These are phyloP conservation scores for Eutypella sp. DNA, from an alignment of 2,329 filamentous ascomycete species.

Conservation along the genomic window DNA sequence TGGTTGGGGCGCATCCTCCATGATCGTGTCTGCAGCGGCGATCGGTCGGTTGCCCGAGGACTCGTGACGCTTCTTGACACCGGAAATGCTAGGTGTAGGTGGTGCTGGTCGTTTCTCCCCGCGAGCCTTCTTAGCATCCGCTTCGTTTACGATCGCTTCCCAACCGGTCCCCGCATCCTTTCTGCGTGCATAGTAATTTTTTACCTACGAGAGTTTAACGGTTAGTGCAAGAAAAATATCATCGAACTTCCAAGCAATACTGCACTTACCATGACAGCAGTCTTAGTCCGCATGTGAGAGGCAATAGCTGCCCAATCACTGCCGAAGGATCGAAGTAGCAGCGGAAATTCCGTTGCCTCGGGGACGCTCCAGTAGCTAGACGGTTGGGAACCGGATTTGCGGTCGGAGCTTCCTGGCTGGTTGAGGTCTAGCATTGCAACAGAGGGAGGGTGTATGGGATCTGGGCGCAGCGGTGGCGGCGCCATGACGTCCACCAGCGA, in stretches of 20 bases:
- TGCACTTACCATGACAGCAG: constrained; percentile 70
- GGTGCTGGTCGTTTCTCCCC: constrained; percentile 58
- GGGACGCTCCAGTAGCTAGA: constrained; percentile 87
- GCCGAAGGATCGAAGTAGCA: constrained; percentile 67
- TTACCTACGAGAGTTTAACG: constrained; percentile 45
- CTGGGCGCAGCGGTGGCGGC: constrained; percentile 51
- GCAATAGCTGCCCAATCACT: constrained; percentile 75
- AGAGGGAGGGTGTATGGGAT: constrained; percentile 45
- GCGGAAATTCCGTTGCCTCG: constrained; percentile 72
- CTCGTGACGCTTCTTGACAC: constrained; percentile 49
- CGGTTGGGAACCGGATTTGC: constrained; percentile 52
- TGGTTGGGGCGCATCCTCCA: constrained; percentile 37
- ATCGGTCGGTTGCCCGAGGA: constrained; percentile 39
- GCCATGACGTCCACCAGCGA: constrained; percentile 51
- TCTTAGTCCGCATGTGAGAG: constrained; percentile 76
- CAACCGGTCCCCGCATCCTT: constrained; percentile 58
- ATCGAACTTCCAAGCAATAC: constrained; percentile 4
- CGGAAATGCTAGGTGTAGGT: constrained; percentile 47
- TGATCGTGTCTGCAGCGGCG: constrained; percentile 42
- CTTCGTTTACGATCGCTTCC: constrained; percentile 55
- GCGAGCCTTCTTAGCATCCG: constrained; percentile 49
- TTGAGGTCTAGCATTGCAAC: constrained; percentile 47
- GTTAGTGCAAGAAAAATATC: neutral
- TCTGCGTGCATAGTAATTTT: constrained; percentile 63
- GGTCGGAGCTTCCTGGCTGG: constrained; percentile 39